These are phyloP conservation scores for Sordariomycetes sp. DNA, from an alignment of 2,329 filamentous ascomycete species.

Conservation along the genomic window DNA sequence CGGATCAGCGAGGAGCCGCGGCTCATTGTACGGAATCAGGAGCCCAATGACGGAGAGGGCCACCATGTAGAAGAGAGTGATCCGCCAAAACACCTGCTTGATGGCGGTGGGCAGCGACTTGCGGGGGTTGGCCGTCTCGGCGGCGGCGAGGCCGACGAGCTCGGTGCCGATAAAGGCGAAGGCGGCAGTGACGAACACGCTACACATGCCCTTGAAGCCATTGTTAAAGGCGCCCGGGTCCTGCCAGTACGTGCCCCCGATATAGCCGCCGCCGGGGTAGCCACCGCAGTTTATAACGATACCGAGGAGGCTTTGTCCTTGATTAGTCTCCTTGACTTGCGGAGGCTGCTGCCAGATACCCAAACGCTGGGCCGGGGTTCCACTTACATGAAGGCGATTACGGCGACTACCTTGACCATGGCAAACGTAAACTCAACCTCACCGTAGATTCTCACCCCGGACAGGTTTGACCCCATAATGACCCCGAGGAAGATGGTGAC, in stretches of 20 bases:
- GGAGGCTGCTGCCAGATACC: neutral
- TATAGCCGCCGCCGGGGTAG: slow-evolving; percentile 61
- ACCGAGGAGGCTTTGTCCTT: slow-evolving; percentile 55
- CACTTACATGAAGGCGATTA: slow-evolving; percentile 77
- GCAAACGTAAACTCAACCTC: slow-evolving; percentile 86
- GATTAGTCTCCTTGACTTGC: neutral
- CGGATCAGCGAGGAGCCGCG: slow-evolving; percentile 41
- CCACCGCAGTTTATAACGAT: slow-evolving; percentile 80
- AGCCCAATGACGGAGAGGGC: slow-evolving; percentile 73
- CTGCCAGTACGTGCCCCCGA: slow-evolving; percentile 69
- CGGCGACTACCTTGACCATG: slow-evolving; percentile 73
- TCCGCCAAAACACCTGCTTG: slow-evolving; percentile 94
- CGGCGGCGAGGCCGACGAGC: slow-evolving; percentile 65
- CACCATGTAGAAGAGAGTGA: slow-evolving; percentile 81
- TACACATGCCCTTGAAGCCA: slow-evolving; percentile 75
- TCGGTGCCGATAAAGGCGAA: slow-evolving; percentile 71
- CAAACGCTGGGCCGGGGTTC: neutral
- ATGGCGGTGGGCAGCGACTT: slow-evolving; percentile 78
- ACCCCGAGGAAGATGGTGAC: slow-evolving; percentile 70
- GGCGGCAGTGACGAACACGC: slow-evolving; percentile 65
- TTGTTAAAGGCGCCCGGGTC: slow-evolving; percentile 76
- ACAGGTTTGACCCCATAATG: slow-evolving; percentile 76
- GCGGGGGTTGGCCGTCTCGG: slow-evolving; percentile 67
- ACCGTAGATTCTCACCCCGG: slow-evolving; percentile 80
- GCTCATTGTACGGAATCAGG: slow-evolving; percentile 64